These are phyloP conservation scores for Vitellaria paradoxa DNA, from an alignment of 179 eudicot genomes.

Conservation along the genomic window DNA sequence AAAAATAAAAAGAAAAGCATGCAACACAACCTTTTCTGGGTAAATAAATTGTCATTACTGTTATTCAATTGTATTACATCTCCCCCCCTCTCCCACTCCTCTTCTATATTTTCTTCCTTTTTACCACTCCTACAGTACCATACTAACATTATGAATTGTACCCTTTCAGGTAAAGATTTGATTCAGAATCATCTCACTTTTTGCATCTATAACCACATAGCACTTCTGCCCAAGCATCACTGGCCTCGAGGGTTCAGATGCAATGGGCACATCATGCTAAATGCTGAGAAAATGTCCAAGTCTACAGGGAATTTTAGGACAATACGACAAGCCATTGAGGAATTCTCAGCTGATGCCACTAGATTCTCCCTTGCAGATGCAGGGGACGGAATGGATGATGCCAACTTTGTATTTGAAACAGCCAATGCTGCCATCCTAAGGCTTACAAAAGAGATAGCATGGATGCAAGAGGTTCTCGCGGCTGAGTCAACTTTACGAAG, in stretches of 20 bases:
- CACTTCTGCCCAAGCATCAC: constrained; percentile 58
- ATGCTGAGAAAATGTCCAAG: constrained; percentile 87
- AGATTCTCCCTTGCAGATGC: constrained; percentile 86
- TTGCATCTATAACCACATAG: constrained; percentile 83
- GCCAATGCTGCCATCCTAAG: constrained; percentile 90
- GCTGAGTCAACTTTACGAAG: constrained; percentile 54
- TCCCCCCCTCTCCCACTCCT: no score
- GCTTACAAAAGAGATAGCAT: constrained; percentile 69
- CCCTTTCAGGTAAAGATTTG: constrained; percentile 62
- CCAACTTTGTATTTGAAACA: constrained; percentile 86
- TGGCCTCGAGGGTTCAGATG: constrained; percentile 87
- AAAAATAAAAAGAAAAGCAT: no score
- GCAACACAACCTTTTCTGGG: no score
- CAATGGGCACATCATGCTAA: constrained; percentile 77
- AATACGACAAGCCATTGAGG: constrained; percentile 59
- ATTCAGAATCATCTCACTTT: no score
- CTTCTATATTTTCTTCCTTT: no score
- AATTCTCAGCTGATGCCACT: constrained; percentile 78
- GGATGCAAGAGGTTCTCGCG: constrained; percentile 78
- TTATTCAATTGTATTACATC: no score
- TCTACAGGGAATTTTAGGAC: constrained; percentile 84
- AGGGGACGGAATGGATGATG: constrained; percentile 92
- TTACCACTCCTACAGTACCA: no score
- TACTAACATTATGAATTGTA: no score
- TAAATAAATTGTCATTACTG: no score